Evolutionary conservation across 768 basidiomycete species (phyloP), one percentile per base, ranked within the genome.

Genomic region (Lanmaoa rubissima): DNA sequence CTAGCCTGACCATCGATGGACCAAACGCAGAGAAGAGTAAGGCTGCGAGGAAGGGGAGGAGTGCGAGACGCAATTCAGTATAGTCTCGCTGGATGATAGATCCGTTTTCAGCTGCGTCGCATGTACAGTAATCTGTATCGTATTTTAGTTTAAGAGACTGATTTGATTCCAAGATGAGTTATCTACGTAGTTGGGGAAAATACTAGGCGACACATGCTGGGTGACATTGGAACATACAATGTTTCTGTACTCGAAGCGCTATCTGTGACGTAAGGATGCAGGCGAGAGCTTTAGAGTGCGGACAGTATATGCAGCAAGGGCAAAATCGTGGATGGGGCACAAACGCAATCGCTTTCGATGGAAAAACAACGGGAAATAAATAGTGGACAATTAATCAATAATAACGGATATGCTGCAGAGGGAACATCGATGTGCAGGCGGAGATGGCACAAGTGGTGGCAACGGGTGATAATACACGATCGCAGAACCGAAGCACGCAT

Each of bases 11-110:
- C 55, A 83, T 92, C 45, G 83, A 86, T 54, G 85, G 82, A 16
- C 80, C 79, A 53, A 76, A 75, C 7, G 70, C 73, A 4, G 68
- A 62, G 28, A 73, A 74, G 48, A 78, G 77, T 46, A 87, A 76
- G 67, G 60, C 63, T 5, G 55, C 57, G 3, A 85, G 82, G 72
- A 89, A 87, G 69, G 92, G 92, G 14, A 78, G 83, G 63, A 88
- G 89, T 66, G 87, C 83, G 21, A 79, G 92, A 53, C 79, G 92
- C 45, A 92, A 93, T 70, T 92, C 92, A 2, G 78, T 83, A 21
- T 83, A 45, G 42, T 19, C 42, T 17, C 8, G 14, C 39, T 21
- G 13, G 31, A 10, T 32, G n/a, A 24, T 4, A 17, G 34, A 40
- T 44, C 38, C 36, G 11, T 31, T 17, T 47, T 31, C 3, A 24